Evolutionary conservation across 2,329 filamentous ascomycete genomes (phyloP).

Genomic region (Diaporthe velutina): DNA sequence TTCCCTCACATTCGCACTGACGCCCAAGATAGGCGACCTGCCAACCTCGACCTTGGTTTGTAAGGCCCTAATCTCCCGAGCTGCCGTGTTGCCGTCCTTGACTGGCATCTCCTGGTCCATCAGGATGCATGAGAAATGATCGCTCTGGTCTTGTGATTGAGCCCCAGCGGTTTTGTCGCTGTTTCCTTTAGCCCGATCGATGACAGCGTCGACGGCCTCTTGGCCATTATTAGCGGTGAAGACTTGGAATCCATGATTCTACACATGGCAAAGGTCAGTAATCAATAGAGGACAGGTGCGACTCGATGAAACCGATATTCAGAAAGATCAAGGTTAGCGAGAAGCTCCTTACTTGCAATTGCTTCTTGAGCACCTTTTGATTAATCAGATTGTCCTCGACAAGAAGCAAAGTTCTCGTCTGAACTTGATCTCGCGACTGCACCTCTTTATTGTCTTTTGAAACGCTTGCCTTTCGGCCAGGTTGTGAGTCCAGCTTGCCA

Average conservation of each 20-base stretch:
- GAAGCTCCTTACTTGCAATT: conserved; percentile 5
- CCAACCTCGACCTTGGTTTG: conserved; percentile 11
- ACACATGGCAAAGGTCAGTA: neutral
- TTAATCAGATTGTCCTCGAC: conserved; percentile 32
- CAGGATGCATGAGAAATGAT: conserved; percentile 20
- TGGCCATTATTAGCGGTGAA: conserved; percentile 23
- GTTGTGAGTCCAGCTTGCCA: neutral
- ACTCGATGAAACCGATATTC: too few species aligned
- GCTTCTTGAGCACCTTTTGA: conserved; percentile 24
- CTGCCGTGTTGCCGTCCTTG: conserved; percentile 23
- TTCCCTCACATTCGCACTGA: conserved; percentile 27
- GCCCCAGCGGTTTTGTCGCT: too few species aligned
- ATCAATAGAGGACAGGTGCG: too few species aligned
- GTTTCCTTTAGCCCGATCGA: neutral
- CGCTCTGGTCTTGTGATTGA: neutral
- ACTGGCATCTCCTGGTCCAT: conserved; percentile 34
- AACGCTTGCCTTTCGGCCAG: neutral
- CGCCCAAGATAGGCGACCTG: conserved; percentile 18
- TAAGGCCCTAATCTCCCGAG: conserved; percentile 12
- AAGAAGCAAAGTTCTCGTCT: neutral
- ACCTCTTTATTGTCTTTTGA: neutral
- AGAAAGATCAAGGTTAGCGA: neutral
- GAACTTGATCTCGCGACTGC: neutral
- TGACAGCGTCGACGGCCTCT: conserved; percentile 25
- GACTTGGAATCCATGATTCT: conserved; percentile 22